Evolutionary conservation across 2,329 filamentous ascomycete genomes (phyloP).

Genomic region (Myrmaecium sp.): DNA sequence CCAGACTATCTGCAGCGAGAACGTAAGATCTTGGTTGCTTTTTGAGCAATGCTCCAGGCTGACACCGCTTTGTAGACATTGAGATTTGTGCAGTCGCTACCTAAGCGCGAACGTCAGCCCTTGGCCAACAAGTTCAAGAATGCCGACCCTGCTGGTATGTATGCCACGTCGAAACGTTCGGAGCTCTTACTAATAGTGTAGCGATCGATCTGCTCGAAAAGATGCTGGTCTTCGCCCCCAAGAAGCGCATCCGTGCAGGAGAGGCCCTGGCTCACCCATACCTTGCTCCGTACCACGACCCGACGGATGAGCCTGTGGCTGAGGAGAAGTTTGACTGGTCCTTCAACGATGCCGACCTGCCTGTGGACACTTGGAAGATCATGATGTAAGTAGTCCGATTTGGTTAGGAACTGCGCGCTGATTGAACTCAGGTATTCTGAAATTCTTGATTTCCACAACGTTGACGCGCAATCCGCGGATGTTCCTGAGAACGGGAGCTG

Average conservation of each 20-base stretch:
- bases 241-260: conserved; percentile 76
- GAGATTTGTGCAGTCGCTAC: conserved; percentile 91
- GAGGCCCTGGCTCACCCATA: conserved; percentile 84
- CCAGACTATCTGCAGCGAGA: conserved; percentile 95
- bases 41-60: conserved; percentile 7
- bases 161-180: background rate
- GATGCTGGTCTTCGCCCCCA: conserved; percentile 98
- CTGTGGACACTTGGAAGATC: conserved; percentile 99
- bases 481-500: conserved; percentile 11
- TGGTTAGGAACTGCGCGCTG: background rate
- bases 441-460: conserved; percentile 96
- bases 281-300: conserved; percentile 90
- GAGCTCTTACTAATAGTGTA: conserved; percentile 21
- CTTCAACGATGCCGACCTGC: conserved; percentile 94
- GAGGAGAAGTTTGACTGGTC: conserved; percentile 99
- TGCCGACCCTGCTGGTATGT: conserved; percentile 65
- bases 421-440: conserved; percentile 67
- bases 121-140: conserved; percentile 86
- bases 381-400: conserved; percentile 68
- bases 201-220: conserved; percentile 86
- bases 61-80: conserved; percentile 46
- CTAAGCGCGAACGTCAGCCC: conserved; percentile 81
- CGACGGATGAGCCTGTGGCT: conserved; percentile 84
- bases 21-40: conserved; percentile 39
- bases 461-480: conserved; percentile 36